Evolutionary conservation across 495 filamentous ascomycete species (phyloP).

Genomic region (Penicillium psychrofluorescens): DNA sequence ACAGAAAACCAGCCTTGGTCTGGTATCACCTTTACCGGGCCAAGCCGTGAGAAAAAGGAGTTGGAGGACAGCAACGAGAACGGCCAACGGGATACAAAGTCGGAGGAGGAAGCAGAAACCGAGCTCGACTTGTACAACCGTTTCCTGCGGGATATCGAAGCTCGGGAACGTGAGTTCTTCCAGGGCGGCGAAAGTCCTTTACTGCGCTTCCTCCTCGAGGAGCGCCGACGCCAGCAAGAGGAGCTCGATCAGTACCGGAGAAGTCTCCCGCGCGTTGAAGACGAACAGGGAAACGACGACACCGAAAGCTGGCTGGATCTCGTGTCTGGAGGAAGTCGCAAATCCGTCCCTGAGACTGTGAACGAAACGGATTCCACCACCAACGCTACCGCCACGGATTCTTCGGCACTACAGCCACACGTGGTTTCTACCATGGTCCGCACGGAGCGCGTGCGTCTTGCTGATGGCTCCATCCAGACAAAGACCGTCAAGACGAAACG

Average conservation of each 20-base stretch:
- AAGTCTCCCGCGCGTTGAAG: background rate
- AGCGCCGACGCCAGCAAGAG: conserved; percentile 16
- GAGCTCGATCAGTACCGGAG: background rate
- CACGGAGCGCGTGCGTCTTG: conserved; percentile 44
- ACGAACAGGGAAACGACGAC: conserved; percentile 13
- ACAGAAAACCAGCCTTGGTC: conserved; percentile 15
- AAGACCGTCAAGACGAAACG: conserved; percentile 52
- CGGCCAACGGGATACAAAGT: background rate
- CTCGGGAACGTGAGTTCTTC: conserved; percentile 26
- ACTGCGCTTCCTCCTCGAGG: conserved; percentile 26
- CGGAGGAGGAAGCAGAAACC: conserved; percentile 15
- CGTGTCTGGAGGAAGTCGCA: conserved; percentile 23
- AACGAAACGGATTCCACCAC: conserved; percentile 1
- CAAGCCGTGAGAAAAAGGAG: conserved; percentile 5
- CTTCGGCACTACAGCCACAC: conserved; percentile 8
- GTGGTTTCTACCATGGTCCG: conserved; percentile 52
- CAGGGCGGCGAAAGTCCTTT: conserved; percentile 23
- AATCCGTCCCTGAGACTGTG: conserved; percentile 19
- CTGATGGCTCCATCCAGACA: conserved; percentile 56
- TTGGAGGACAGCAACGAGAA: background rate
- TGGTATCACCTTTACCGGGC: conserved; percentile 16
- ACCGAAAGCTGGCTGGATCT: conserved; percentile 25
- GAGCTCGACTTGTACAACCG: conserved; percentile 41
- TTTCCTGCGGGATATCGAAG: conserved; percentile 33
- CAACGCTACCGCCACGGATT: conserved; percentile 1